Evolutionary conservation across 306 rosid genomes (phyloP).

Genomic region (Crataegus laevigata): DNA sequence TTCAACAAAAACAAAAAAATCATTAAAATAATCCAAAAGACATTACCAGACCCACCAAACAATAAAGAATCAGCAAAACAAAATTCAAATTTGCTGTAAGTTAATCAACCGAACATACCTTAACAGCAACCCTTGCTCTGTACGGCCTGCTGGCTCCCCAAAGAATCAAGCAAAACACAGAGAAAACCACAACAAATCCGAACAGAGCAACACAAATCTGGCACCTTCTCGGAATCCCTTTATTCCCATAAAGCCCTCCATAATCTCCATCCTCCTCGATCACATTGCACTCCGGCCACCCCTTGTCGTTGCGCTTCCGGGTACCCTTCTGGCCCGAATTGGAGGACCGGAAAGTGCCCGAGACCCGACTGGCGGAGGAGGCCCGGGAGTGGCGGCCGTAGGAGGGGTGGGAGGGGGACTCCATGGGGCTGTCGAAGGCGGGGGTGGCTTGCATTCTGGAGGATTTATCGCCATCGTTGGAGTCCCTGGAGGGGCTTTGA

Average conservation of each 20-base stretch:
- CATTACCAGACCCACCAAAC: neutral
- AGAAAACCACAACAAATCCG: constrained; percentile 45
- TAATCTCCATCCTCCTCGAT: constrained; percentile 64
- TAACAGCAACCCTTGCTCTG: constrained; percentile 42
- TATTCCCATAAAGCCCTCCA: constrained; percentile 17
- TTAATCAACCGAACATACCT: constrained; percentile 33
- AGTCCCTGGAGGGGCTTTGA: constrained; percentile 71
- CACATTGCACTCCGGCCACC: constrained; percentile 61
- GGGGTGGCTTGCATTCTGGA: constrained; percentile 48
- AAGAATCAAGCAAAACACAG: constrained; percentile 56
- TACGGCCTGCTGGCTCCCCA: constrained; percentile 63
- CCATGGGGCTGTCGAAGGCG: constrained; percentile 47
- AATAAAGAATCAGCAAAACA: neutral
- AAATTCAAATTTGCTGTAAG: neutral
- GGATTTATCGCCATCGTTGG: constrained; percentile 74
- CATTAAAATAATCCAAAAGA: neutral
- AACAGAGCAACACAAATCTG: constrained; percentile 45
- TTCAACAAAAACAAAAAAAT: neutral
- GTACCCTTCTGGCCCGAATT: constrained; percentile 22
- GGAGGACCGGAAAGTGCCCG: constrained; percentile 42
- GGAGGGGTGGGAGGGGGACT: constrained; percentile 69
- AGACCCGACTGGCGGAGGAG: constrained; percentile 63
- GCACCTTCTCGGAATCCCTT: constrained; percentile 41
- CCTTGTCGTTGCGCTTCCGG: constrained; percentile 38
- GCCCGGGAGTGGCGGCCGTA: constrained; percentile 56